Percentiles rank a stretch among this genome's conserved stretches.
Conservation (phyloP, 2,329 filamentous ascomycete genomes). For the Fusarium sp. region DNA sequence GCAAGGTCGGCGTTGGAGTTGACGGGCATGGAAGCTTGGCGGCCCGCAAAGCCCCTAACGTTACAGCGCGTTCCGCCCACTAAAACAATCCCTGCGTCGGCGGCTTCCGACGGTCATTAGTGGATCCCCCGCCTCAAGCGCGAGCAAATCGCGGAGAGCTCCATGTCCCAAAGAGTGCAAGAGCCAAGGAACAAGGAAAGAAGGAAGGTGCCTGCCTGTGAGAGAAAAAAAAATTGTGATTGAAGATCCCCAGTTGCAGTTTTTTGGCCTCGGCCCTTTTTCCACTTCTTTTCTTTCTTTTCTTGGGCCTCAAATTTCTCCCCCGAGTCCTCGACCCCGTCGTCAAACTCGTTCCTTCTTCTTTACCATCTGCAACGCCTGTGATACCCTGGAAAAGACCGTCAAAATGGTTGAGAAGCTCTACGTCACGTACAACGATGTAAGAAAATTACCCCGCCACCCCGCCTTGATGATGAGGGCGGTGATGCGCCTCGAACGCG, state of each 20-base stretch:
- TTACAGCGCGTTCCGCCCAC: conserved; percentile 17
- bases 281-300: conserved; percentile 23
- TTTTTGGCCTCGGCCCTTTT: conserved; percentile 31
- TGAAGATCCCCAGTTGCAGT: conserved; percentile 33
- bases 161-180: conserved; percentile 27
- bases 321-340: conserved; percentile 11
- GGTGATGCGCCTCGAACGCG: conserved; percentile 32
- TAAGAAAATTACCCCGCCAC: conserved; percentile 59
- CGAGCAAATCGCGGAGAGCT: conserved; percentile 27
- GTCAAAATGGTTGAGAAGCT: conserved; percentile 83
- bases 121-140: conserved; percentile 22
- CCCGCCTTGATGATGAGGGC: conserved; percentile 40
- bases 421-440: conserved; percentile 94
- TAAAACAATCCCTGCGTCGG: conserved; percentile 29
- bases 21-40: no score
- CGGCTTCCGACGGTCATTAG: conserved; percentile 36
- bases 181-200: conserved; percentile 24
- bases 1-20: background rate
- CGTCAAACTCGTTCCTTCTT: background rate
- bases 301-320: conserved; percentile 34
- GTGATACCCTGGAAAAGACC: conserved; percentile 26
- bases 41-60: background rate
- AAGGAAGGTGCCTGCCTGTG: conserved; percentile 19
- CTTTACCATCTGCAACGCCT: conserved; percentile 16
- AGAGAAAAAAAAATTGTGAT: conserved; percentile 36